Conservation (phyloP, 1,284 basidiomycete genomes). For the Trametes sp. region DNA sequence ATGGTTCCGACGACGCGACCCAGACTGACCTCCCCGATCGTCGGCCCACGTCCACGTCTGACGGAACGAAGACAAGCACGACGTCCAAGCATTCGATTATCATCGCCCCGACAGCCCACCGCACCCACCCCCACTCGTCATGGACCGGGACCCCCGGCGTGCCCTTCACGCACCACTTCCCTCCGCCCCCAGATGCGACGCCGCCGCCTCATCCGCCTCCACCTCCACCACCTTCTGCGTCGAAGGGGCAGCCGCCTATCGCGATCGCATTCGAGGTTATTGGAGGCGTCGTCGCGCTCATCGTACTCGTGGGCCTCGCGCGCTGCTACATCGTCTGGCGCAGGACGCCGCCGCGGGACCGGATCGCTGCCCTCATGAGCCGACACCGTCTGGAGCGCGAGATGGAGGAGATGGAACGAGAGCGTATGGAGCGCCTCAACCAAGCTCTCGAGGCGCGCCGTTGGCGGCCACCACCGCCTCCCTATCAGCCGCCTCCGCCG, state of each 20-base stretch:
- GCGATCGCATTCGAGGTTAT: conserved; percentile 55
- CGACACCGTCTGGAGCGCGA: conserved; percentile 60
- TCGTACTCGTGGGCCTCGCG: conserved; percentile 44
- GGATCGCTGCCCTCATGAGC: conserved; percentile 50
- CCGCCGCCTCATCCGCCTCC: conserved; percentile 18
- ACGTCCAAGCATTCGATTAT: conserved; percentile 17
- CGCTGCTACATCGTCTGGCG: conserved; percentile 54
- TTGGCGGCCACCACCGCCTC: conserved; percentile 39
- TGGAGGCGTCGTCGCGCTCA: conserved; percentile 49
- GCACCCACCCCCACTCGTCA: conserved; percentile 9
- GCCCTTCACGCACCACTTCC: conserved; percentile 18
- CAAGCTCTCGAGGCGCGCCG: conserved; percentile 22
- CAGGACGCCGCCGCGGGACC: conserved; percentile 54
- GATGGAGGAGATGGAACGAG: conserved; percentile 52
- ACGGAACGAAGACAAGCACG: conserved; percentile 1
- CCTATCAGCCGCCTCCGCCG: conserved; percentile 53
- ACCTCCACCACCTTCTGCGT: conserved; percentile 15
- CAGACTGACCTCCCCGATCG: conserved; percentile 15
- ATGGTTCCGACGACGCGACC: conserved; percentile 16
- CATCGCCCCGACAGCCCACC: conserved; percentile 20
- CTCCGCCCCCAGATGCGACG: conserved; percentile 2
- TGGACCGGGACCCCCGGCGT: background rate
- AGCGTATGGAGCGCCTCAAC: conserved; percentile 31
- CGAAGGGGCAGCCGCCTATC: conserved; percentile 37
- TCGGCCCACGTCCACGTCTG: background rate